Conservation (phyloP, 805 yeast genomes). For the Hanseniaspora occidentalis region DNA sequence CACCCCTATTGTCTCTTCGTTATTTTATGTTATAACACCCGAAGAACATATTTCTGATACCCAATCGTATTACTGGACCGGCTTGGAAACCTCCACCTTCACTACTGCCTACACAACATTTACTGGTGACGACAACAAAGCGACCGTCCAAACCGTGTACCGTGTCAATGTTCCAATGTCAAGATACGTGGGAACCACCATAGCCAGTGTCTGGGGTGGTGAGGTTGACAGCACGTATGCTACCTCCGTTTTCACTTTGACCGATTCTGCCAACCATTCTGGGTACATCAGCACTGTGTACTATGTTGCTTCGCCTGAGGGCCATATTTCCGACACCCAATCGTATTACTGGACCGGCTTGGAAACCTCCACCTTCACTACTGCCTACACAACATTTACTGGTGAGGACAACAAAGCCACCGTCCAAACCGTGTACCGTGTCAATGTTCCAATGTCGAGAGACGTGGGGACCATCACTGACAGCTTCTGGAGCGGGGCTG, state of each 20-base stretch:
- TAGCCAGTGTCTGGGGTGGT: conserved; percentile 4
- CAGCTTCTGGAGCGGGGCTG: conserved; percentile 5
- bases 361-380: conserved; percentile 2
- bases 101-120: conserved; percentile 5
- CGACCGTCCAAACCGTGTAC: conserved; percentile 7
- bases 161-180: conserved; percentile 5
- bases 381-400: conserved; percentile 3
- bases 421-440: conserved; percentile 3
- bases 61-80: conserved; percentile 7
- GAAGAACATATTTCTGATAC: conserved; percentile 3
- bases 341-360: conserved; percentile 8
- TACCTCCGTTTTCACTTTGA: background rate
- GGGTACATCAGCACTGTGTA: conserved; percentile 8
- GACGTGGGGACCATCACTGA: background rate
- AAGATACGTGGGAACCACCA: background rate
- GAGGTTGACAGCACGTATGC: conserved; percentile 1
- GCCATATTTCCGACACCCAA: background rate
- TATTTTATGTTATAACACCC: conserved; percentile 6
- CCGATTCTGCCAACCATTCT: background rate
- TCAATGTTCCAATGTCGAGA: conserved; percentile 6
- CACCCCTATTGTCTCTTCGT: too few species aligned
- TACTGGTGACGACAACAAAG: conserved; percentile 8
- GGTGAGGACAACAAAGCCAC: conserved; percentile 4
- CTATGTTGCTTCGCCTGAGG: conserved; percentile 10
- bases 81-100: conserved; percentile 7